phyloP scores from a whole-genome alignment of 805 yeast species.

The Lipomyces anomalus region DNA sequence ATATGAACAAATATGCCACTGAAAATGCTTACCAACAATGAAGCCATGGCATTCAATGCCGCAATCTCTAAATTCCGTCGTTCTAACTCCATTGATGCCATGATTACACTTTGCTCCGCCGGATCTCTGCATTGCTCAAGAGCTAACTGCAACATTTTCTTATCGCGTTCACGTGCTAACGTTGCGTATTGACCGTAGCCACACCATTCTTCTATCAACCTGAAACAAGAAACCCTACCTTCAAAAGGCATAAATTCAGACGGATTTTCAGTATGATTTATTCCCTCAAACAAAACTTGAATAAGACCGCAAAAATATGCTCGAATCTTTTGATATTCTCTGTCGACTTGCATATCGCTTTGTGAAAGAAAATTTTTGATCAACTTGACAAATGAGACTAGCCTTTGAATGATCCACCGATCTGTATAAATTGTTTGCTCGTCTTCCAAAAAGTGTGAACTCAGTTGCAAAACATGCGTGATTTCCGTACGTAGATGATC shows the following conservation, averaged over 20 bases:
- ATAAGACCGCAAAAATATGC: constrained; percentile 78
- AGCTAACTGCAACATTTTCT: constrained; percentile 43
- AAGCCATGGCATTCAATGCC: constrained; percentile 78
- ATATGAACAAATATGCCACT: not conserved
- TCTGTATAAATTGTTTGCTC: constrained; percentile 49
- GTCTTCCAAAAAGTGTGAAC: constrained; percentile 55
- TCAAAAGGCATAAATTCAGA: constrained; percentile 72
- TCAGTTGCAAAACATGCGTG: constrained; percentile 66
- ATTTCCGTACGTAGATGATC: constrained; percentile 60
- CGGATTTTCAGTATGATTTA: constrained; percentile 33
- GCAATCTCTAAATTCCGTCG: constrained; percentile 62
- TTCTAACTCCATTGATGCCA: constrained; percentile 77
- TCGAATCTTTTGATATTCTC: constrained; percentile 69
- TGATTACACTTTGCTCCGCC: constrained; percentile 36
- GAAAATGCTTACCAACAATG: too few species aligned
- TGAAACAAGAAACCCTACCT: constrained; percentile 76
- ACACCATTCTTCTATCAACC: constrained; percentile 88
- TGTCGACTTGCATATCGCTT: constrained; percentile 54
- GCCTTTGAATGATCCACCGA: constrained; percentile 58
- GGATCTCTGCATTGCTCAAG: constrained; percentile 38
- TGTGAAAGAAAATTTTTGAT: constrained; percentile 55
- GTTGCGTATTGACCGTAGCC: constrained; percentile 68
- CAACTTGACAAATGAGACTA: constrained; percentile 57
- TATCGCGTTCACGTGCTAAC: constrained; percentile 62
- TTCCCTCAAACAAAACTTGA: constrained; percentile 57